Evolutionary conservation across 805 yeast genomes (phyloP).

Genomic region (Tetrapisispora pingtungensis): DNA sequence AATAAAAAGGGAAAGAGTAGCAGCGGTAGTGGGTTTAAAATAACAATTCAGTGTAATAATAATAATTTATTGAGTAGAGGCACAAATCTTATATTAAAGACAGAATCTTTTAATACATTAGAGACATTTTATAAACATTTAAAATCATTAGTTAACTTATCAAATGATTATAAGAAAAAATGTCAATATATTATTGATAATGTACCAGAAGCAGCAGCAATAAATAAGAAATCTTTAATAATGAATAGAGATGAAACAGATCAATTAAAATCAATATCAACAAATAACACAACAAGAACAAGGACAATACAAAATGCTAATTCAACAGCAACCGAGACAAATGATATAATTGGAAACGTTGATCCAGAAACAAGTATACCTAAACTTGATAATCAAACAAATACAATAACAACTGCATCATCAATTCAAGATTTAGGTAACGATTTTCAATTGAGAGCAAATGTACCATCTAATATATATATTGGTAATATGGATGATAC

Average conservation of each 20-base stretch:
- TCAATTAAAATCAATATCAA: neutral
- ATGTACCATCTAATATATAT: slow-evolving; percentile 14
- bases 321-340: neutral
- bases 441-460: slow-evolving; percentile 14
- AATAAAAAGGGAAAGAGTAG: slow-evolving; percentile 8
- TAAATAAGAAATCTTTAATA: no score
- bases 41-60: slow-evolving; percentile 67
- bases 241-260: neutral
- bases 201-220: neutral
- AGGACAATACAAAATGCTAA: neutral
- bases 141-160: slow-evolving; percentile 46
- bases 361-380: slow-evolving; percentile 6
- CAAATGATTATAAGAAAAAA: slow-evolving; percentile 33
- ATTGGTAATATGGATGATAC: slow-evolving; percentile 1
- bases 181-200: slow-evolving; percentile 33
- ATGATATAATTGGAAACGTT: neutral
- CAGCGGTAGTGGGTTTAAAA: slow-evolving; percentile 40
- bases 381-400: slow-evolving; percentile 8
- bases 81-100: slow-evolving; percentile 91
- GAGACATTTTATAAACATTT: slow-evolving; percentile 78
- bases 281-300: neutral
- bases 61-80: slow-evolving; percentile 68
- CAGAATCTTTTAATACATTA: slow-evolving; percentile 74
- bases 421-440: slow-evolving; percentile 20
- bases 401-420: slow-evolving; percentile 10